Conservation (phyloP, 306 rosid species). For the Gastrolobium villosum region DNA sequence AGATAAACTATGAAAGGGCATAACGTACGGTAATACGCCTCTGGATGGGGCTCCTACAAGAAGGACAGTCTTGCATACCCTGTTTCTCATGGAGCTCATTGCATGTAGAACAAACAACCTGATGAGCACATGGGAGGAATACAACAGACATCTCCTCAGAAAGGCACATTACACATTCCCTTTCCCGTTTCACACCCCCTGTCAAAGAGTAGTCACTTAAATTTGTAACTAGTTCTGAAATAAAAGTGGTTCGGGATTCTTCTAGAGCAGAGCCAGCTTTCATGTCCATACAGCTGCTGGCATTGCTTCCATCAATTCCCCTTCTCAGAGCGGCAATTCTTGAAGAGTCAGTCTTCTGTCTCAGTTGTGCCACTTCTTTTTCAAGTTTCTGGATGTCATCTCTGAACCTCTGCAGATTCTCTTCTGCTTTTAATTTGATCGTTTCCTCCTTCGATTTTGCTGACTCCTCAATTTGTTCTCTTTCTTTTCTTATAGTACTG, state of each 20-base stretch:
- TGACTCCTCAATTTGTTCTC: constrained; percentile 79
- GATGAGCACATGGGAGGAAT: constrained; percentile 95
- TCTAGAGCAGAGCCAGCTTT: constrained; percentile 48
- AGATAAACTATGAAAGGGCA: constrained; percentile 59
- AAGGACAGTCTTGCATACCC: constrained; percentile 97
- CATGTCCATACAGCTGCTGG: constrained; percentile 53
- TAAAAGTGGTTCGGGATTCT: constrained; percentile 49
- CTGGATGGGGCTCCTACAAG: constrained; percentile 90
- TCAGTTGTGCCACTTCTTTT: constrained; percentile 78
- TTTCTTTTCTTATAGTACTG: constrained; percentile 72
- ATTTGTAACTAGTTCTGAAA: constrained; percentile 60
- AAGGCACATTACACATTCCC: constrained; percentile 98
- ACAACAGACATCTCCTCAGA: constrained; percentile 96
- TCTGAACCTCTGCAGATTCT: constrained; percentile 66
- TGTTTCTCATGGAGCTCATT: constrained; percentile 94
- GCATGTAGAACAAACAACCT: constrained; percentile 92
- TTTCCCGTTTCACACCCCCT: constrained; percentile 83
- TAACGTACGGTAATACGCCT: constrained; percentile 82
- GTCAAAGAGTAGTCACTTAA: constrained; percentile 56
- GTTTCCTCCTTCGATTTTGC: constrained; percentile 73
- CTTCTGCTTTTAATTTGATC: constrained; percentile 77
- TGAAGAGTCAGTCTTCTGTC: constrained; percentile 79
- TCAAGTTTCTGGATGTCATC: constrained; percentile 82
- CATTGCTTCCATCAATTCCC: constrained; percentile 81
- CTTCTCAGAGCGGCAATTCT: constrained; percentile 90